Evolutionary conservation across 805 yeast genomes (phyloP), one percentile per base, ranked within the genome.

Genomic region (Kodamaea nitidulidarum): DNA sequence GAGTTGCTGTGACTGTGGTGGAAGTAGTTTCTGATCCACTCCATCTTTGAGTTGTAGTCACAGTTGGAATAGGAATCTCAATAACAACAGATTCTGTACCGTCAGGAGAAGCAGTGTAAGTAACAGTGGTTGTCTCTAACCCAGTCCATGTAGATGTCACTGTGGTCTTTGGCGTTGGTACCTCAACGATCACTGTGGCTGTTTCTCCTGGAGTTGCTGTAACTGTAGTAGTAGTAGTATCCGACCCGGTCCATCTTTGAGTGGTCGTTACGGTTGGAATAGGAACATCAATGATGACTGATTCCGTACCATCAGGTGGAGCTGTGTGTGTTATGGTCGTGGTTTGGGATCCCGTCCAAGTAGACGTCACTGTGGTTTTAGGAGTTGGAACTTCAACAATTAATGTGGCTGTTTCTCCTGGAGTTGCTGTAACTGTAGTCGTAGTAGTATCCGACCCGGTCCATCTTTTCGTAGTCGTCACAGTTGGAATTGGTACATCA

Each of bases 391-490:
- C 39, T 8, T 43, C 43, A 4, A 51, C 43, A 1, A 40, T 17
- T 2, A 48, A 49, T 7, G 55, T 43, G n/a, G 22, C 45, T n/a
- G 32, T 44, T 3, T 32, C 42, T 32, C 40, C 42, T 11, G 30
- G 9, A 16, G 24, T 16, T 4, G 36, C 36, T 4, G 29, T 11
- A 22, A 22, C 24, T 10, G 28, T 35, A n/a, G 25, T 15, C 7
- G 38, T 26, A 3, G 25, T 8, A 3, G 15, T 35, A 11, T n/a
- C 24, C 25, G 14, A 11, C 3, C 26, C 32, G 14, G 14, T 16
- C 32, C 32, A 35, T 6, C 14, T 25, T 11, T 15, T 11, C 8
- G 38, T 35, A 11, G 17, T 7, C 15, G 38, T 35, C 4, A 17
- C 25, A 7, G 24, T 24, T 7, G 38, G 38, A 12, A 29, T 20